phyloP scores from a whole-genome alignment of 2,329 filamentous ascomycete genomes.

The Cephalotrichum gorgonifer region DNA sequence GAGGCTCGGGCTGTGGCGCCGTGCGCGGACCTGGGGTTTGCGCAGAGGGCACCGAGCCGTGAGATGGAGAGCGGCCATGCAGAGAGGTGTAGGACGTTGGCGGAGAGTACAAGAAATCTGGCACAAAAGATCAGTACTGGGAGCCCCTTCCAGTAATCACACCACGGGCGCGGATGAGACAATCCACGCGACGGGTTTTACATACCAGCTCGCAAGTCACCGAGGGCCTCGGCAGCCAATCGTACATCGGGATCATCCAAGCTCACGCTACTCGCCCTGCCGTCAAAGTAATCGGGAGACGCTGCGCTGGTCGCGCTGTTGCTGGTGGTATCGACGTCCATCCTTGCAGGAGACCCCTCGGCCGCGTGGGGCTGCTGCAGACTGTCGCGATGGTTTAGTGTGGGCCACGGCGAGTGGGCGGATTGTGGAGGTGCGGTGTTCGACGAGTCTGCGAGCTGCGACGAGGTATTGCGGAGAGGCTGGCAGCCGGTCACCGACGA shows the following conservation, averaged over 20 bases:
- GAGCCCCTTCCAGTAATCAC: background rate
- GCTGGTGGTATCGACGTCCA: constrained; percentile 35
- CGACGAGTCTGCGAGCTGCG: constrained; percentile 9
- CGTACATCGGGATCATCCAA: constrained; percentile 59
- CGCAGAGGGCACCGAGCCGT: constrained; percentile 17
- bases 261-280: constrained; percentile 39
- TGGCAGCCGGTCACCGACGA: constrained; percentile 25
- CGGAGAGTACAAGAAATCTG: constrained; percentile 59
- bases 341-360: constrained; percentile 34
- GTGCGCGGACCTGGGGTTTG: constrained; percentile 18
- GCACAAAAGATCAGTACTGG: background rate
- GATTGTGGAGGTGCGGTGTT: constrained; percentile 3
- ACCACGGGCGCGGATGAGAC: background rate
- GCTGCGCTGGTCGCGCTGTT: constrained; percentile 28
- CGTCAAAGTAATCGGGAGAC: constrained; percentile 36
- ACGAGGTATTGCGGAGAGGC: constrained; percentile 7
- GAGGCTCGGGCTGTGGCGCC: constrained; percentile 45
- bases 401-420: constrained; percentile 29
- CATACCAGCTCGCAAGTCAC: constrained; percentile 63
- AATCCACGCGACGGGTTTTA: constrained; percentile 4
- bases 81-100: constrained; percentile 31
- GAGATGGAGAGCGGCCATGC: constrained; percentile 23
- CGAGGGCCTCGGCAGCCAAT: constrained; percentile 64
- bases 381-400: constrained; percentile 35
- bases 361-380: constrained; percentile 34